Evolutionary conservation across 306 rosid species (phyloP).

Genomic region (Morella rubra): DNA sequence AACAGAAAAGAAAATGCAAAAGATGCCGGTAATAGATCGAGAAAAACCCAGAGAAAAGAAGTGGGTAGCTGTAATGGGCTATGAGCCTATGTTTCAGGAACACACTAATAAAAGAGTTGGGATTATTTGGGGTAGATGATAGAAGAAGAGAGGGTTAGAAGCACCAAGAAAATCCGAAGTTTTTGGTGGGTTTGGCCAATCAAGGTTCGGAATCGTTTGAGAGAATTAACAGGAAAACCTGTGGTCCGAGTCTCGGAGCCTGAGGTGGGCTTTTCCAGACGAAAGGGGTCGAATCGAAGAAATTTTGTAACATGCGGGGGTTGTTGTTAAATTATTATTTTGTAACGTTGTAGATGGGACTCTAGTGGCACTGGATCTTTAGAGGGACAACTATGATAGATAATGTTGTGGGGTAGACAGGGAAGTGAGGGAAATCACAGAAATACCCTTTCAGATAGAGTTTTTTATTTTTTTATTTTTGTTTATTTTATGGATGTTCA

Average conservation of each 20-base stretch:
- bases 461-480: not conserved
- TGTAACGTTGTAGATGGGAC: no score
- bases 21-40: conserved; percentile 27
- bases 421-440: no score
- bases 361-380: no score
- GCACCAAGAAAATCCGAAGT: conserved; percentile 17
- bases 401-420: no score
- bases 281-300: no score
- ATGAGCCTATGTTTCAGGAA: conserved; percentile 14
- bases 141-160: not conserved
- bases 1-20: not conserved
- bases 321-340: no score
- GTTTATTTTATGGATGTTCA: not conserved
- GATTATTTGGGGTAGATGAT: not conserved
- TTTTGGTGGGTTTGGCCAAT: not conserved
- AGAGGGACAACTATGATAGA: no score
- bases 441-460: no score
- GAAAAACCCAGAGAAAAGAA: conserved; percentile 9
- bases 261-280: no score
- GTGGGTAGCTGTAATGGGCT: conserved; percentile 33
- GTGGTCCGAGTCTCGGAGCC: no score
- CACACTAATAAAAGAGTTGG: conserved; percentile 26
- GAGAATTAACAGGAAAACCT: conserved; percentile 25
- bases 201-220: not conserved
- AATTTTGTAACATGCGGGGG: no score